These are phyloP conservation scores for Nicotiana paniculata DNA, from an alignment of 257 asterid genomes.

Conservation along the genomic window DNA sequence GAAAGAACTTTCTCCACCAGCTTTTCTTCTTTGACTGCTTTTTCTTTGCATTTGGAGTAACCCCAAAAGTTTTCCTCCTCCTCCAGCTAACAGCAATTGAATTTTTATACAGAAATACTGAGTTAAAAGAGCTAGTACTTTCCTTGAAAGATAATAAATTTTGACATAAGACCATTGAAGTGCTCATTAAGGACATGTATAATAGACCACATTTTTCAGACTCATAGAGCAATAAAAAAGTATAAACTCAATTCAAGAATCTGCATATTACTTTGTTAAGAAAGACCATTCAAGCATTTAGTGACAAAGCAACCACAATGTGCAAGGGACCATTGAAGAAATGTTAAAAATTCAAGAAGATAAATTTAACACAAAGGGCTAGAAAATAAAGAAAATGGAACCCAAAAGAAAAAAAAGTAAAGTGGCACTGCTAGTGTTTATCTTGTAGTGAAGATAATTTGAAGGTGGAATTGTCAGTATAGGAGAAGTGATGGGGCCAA, in stretches of 20 bases:
- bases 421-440: not conserved
- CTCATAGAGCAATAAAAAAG: not conserved
- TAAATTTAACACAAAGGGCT: not conserved
- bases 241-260: not conserved
- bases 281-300: not conserved
- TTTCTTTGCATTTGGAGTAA: conserved; percentile 67
- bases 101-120: conserved; percentile 24
- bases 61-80: conserved; percentile 43
- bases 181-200: conserved; percentile 80
- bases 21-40: conserved; percentile 42
- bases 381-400: not conserved
- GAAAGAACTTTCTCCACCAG: conserved; percentile 86
- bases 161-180: conserved; percentile 62
- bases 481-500: not conserved
- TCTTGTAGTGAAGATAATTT: not conserved
- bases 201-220: conserved; percentile 58
- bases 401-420: not conserved
- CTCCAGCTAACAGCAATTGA: conserved; percentile 20
- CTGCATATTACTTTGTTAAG: not conserved
- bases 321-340: not conserved
- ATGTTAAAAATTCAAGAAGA: not conserved
- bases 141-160: conserved; percentile 38
- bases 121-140: conserved; percentile 16
- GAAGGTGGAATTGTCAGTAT: not conserved
- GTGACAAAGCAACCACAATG: not conserved